Evolutionary conservation across 768 basidiomycete species (phyloP).

Genomic region (Tulasnella sp.): DNA sequence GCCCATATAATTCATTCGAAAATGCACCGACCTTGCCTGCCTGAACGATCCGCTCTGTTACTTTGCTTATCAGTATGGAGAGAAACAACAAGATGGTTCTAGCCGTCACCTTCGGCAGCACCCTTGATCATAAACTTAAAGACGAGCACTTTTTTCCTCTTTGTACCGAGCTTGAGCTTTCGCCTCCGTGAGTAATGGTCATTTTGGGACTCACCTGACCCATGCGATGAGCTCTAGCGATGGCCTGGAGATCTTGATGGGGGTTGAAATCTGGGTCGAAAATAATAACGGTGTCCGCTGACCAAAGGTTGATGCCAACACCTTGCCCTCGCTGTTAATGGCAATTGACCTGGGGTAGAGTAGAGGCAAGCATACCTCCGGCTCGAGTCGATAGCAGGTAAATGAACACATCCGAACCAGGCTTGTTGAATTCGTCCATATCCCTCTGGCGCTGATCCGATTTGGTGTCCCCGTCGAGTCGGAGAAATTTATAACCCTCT

Average conservation of each 20-base stretch:
- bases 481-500: conserved; percentile 73
- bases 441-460: conserved; percentile 81
- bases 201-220: conserved; percentile 47
- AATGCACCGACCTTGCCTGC: conserved; percentile 18
- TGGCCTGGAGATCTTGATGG: conserved; percentile 95
- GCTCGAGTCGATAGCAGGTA: conserved; percentile 91
- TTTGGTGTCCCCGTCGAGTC: conserved; percentile 89
- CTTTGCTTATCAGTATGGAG: background rate
- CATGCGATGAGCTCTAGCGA: conserved; percentile 89
- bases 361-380: conserved; percentile 57
- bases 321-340: conserved; percentile 12
- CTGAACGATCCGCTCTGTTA: conserved; percentile 64
- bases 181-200: background rate
- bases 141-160: conserved; percentile 88
- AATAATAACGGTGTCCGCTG: conserved; percentile 89
- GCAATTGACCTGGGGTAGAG: background rate
- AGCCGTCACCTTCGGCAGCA: conserved; percentile 71
- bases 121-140: conserved; percentile 96
- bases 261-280: conserved; percentile 98
- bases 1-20: background rate
- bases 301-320: conserved; percentile 72
- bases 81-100: background rate
- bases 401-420: conserved; percentile 81
- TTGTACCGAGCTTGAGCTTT: background rate
- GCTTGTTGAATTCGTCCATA: conserved; percentile 92